These are phyloP conservation scores for Heliocybe sulcata DNA, from an alignment of 1,284 basidiomycete genomes.

Conservation along the genomic window DNA sequence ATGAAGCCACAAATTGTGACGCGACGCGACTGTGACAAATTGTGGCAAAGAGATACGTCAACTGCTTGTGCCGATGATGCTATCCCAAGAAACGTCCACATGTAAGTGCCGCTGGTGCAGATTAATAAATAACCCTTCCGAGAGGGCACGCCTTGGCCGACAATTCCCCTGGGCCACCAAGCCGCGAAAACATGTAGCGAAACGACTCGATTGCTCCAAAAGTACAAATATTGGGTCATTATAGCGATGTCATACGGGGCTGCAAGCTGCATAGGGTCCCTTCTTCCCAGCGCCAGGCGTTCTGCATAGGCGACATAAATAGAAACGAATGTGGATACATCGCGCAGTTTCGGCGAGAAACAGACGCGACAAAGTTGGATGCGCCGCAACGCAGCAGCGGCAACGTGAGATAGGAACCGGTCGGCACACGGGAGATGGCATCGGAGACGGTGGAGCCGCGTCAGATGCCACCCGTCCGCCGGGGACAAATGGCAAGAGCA, in stretches of 20 bases:
- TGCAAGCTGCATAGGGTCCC: not conserved
- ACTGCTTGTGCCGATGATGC: too few species aligned
- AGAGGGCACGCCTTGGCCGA: not conserved
- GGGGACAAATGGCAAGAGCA: not conserved
- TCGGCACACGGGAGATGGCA: not conserved
- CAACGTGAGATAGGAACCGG: not conserved
- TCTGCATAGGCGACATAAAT: not conserved
- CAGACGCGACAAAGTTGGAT: not conserved
- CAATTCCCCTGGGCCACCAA: not conserved
- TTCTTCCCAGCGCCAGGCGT: not conserved
- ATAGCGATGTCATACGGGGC: not conserved
- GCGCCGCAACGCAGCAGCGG: not conserved
- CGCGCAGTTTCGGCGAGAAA: not conserved
- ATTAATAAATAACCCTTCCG: not conserved
- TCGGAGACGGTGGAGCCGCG: conserved; percentile 1
- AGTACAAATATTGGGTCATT: conserved; percentile 1
- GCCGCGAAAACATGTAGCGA: not conserved
- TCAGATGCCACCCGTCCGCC: conserved; percentile 2
- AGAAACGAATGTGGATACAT: not conserved
- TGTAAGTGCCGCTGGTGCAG: too few species aligned
- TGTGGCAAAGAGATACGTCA: not conserved
- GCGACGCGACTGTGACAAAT: too few species aligned
- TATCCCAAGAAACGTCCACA: too few species aligned
- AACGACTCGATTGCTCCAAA: not conserved
- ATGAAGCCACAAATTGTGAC: too few species aligned